Percentiles rank a stretch among this genome's conserved stretches.
Evolutionary conservation across 352 stramenopile species (phyloP).

Genomic region (Phytophthora kernoviae): DNA sequence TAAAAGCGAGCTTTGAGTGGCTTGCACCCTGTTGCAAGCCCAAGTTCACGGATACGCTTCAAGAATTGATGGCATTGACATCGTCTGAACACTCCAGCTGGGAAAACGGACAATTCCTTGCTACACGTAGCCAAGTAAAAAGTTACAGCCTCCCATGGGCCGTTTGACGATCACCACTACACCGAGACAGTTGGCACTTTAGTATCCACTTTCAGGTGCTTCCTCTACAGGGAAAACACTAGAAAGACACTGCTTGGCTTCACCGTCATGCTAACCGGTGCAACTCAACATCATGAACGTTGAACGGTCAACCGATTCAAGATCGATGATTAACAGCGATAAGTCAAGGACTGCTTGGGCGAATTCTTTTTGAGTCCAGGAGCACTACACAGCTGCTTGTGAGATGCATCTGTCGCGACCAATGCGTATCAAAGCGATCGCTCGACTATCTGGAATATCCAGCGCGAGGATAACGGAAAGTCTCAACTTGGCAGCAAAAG

Average conservation of each 20-base stretch:
- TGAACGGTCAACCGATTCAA: slow-evolving; percentile 7
- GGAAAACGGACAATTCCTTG: slow-evolving; percentile 21
- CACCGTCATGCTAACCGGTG: background rate
- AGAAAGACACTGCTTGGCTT: background rate
- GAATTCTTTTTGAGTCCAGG: slow-evolving; percentile 18
- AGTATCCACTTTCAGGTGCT: slow-evolving; percentile 6
- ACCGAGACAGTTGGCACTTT: slow-evolving; percentile 17
- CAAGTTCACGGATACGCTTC: slow-evolving; percentile 16
- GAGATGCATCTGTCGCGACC: background rate
- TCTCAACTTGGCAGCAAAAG: slow-evolving; percentile 2
- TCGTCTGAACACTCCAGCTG: slow-evolving; percentile 28
- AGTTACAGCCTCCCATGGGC: slow-evolving; percentile 7
- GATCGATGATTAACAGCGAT: slow-evolving; percentile 7
- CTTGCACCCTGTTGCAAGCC: slow-evolving; percentile 11
- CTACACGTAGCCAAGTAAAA: slow-evolving; percentile 2
- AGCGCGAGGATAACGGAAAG: background rate
- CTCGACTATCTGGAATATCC: too few species aligned
- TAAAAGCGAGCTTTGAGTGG: slow-evolving; percentile 16
- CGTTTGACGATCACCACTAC: slow-evolving; percentile 10
- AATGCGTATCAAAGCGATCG: too few species aligned
- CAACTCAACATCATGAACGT: slow-evolving; percentile 4
- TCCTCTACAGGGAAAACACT: slow-evolving; percentile 12
- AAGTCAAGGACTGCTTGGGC: slow-evolving; percentile 22
- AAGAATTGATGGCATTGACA: slow-evolving; percentile 16
- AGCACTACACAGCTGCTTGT: background rate